Evolutionary conservation across 2,329 filamentous ascomycete genomes (phyloP).

Genomic region (Septoria petroselini): DNA sequence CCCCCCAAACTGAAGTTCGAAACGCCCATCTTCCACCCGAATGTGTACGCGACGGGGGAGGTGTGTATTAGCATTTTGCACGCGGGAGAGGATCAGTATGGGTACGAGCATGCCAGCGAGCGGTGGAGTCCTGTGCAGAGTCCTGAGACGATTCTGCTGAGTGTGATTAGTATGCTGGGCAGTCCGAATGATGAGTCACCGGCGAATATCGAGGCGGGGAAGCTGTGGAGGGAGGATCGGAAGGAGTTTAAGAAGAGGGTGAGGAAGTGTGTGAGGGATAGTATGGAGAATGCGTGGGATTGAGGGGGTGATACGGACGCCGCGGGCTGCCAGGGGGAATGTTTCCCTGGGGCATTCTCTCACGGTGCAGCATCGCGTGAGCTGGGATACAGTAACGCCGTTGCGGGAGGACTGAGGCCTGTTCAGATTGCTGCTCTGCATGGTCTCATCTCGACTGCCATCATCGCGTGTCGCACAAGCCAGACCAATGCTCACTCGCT

Average conservation of each 20-base stretch:
- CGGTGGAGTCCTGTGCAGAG: constrained; percentile 94
- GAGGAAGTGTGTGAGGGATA: constrained; percentile 75
- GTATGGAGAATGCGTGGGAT: constrained; percentile 56
- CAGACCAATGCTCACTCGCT: no score
- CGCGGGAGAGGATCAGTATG: constrained; percentile 88
- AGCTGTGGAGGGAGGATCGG: constrained; percentile 77
- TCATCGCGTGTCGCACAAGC: no score
- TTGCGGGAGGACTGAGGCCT: no score
- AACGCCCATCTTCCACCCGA: constrained; percentile 86
- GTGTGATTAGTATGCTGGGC: constrained; percentile 86
- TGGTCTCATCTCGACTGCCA: no score
- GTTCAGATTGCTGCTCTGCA: no score
- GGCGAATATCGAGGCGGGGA: constrained; percentile 90
- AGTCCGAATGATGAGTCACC: constrained; percentile 94
- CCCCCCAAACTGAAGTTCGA: constrained; percentile 89
- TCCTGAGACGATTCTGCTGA: constrained; percentile 88
- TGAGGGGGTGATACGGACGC: constrained; percentile 23
- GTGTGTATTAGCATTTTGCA: constrained; percentile 98
- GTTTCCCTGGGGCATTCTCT: no score
- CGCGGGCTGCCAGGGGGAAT: no score
- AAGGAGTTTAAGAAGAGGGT: constrained; percentile 76
- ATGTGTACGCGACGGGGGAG: constrained; percentile 79
- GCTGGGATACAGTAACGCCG: no score
- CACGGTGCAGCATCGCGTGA: no score
- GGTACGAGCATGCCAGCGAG: constrained; percentile 86